Evolutionary conservation across 768 basidiomycete species (phyloP), one percentile per base, ranked within the genome.

Genomic region (Mycena crocata): DNA sequence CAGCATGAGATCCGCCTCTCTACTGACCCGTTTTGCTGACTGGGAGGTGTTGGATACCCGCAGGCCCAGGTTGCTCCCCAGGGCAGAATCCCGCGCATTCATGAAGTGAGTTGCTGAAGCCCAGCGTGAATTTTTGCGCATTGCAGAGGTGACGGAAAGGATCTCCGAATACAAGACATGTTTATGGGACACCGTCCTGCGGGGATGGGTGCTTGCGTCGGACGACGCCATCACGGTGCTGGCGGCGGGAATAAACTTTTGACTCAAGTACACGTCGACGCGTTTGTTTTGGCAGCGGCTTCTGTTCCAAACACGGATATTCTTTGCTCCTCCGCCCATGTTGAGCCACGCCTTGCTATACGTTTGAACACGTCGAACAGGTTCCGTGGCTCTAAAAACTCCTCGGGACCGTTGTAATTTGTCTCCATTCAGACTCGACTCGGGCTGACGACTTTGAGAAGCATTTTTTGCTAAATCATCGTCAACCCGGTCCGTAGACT

Each of bases 51-150:
- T 85, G 12, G 89, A 84, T 71, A 91, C 85, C 54, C 92, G 84
- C 48, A 93, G 85, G 31, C 93, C 93, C 44, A 93, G 86, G 72
- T 90, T 91, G 73, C 84, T 90, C 50, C 92, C 92, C 42, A 95
- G 80, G 2, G 88, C 86, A 23, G 90, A 86, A 73, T 91, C 91
- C 68, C 87, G 84, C 54, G 87, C 80, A 57, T 85, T 84, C 72
- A 88, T 83, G 28, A 86, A 87, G 73, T 89, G 87, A 30, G 86
- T 86, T 48, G 87, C 87, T 15, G 93, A 89, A 21, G 96, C 93
- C 97, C 97, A 98, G 46, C 98, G 89, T 49, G 96, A 95, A 81
- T 99, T 99, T 83, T 96, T 95, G 78, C 97, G 93, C 96, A 99
- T 99, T 23, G 89, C 87, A 2, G 94, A 93, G 37, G 95, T 98